phyloP scores from a whole-genome alignment of 352 stramenopile genomes.

The Thalassiosira allenii region DNA sequence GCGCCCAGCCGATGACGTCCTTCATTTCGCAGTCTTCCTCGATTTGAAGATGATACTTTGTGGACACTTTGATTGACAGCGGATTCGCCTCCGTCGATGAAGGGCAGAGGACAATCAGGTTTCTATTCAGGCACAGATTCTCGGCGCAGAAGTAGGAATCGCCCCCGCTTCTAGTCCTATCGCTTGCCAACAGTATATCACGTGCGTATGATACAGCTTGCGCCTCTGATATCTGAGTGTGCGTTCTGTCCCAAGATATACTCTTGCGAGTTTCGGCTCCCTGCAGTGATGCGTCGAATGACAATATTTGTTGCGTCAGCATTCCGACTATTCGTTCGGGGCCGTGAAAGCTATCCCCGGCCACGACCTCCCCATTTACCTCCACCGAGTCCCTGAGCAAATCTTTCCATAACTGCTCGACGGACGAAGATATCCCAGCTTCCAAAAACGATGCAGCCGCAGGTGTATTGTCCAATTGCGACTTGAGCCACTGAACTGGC shows the following conservation, averaged over 20 bases:
- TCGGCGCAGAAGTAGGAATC: conserved; percentile 86
- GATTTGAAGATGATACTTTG: not conserved
- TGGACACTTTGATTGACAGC: conserved; percentile 67
- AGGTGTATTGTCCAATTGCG: conserved; percentile 58
- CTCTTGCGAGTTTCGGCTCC: conserved; percentile 14
- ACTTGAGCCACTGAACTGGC: conserved; percentile 80
- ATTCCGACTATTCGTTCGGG: conserved; percentile 77
- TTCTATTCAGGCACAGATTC: conserved; percentile 72
- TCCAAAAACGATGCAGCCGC: conserved; percentile 66
- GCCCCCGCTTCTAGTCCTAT: conserved; percentile 78
- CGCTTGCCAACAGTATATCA: conserved; percentile 77
- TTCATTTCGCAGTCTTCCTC: conserved; percentile 13
- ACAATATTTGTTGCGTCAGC: conserved; percentile 72
- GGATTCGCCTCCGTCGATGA: conserved; percentile 71
- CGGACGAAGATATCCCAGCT: conserved; percentile 48
- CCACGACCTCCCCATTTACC: conserved; percentile 75
- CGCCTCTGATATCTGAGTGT: conserved; percentile 72
- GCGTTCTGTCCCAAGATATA: too few species aligned
- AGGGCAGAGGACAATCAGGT: conserved; percentile 77
- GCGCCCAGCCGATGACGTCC: conserved; percentile 55
- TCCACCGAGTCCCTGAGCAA: conserved; percentile 75
- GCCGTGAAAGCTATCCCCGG: conserved; percentile 69
- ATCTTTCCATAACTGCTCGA: conserved; percentile 84
- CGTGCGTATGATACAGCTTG: conserved; percentile 76
- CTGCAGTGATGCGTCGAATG: conserved; percentile 31